Evolutionary conservation across 2,329 filamentous ascomycete species (phyloP), one percentile per base, ranked within the genome.

Genomic region (Colletotrichum spinosum): DNA sequence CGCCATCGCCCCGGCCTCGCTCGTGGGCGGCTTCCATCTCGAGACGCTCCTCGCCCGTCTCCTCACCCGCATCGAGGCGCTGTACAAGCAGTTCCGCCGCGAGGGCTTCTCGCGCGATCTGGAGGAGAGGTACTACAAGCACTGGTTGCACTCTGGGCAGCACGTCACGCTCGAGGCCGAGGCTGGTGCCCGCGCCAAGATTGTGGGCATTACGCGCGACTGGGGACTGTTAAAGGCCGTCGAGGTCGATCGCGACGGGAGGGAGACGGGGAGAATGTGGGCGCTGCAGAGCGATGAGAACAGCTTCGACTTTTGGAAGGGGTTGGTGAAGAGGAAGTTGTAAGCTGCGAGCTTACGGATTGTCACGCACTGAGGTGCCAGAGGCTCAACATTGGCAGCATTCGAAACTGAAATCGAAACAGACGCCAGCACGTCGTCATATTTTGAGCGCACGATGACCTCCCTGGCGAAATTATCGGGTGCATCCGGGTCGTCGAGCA

Each of bases 301-400:
- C 74, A 97, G 94, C 77, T 99, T 99, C 81, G 96, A 99, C 79
- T 99, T 97, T 77, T 97, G 97, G 80, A 92, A 88, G 74, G 96
- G 96, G 0, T 74, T 99, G 72, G 81, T 99, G 17, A 93, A 88
- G 81, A 87, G 90, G 72, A 98, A 97, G 83, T 77, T 89, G 2
- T 94, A 75, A 68, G 33, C 10, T 4, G 13, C 6, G 2, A 34
- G 9, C n/a, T 1, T 8, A n/a, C n/a, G n/a, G n/a, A n/a, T n/a
- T 25, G 25, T 25, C 25, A 25, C 25, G 25, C 25, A 1, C 1
- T 1, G 25, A 25, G 25, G 25, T 25, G 25, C 25, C 25, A 25
- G 25, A 25, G 25, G 3, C 4, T 25, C 25, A 5, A 25, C 4
- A 25, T 5, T 25, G 25, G 25, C 25, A 25, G 25, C 25, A 1